Base-by-base conservation (phyloP, 371 early-diverging fungal genomes). In the Apophysomyces sp. region DNA sequence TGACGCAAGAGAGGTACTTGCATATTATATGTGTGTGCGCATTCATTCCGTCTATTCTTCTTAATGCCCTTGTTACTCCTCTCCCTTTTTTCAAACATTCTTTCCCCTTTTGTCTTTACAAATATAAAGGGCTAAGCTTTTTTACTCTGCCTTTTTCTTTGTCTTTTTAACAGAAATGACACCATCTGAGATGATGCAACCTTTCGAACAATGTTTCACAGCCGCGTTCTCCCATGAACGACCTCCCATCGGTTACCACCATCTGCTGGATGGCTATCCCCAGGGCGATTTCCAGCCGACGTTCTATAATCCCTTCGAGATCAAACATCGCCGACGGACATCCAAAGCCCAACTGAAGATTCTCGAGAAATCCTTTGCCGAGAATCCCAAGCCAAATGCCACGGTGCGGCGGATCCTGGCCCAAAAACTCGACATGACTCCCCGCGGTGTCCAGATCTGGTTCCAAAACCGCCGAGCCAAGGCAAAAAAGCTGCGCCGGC, bases 401-500 rank as follows among this genome's bases (percentile, higher is more conserved):
- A 77, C 84, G n/a, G 68, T 87, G 52, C 83, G 96, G 37, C 86
- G 85, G 57, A 68, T 76, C 21, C 84, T 95, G 27, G 88, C 89
- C 4, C 76, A 76, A 34, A 78, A 89, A 62, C 73, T 94, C 13
- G 81, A 81, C 37, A 94, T 94, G 94, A 88, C 91, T 18, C 86
- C 88, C 16, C 84, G 94, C 49, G 83, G 85, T 6, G 90, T 95
- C 12, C 93, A 96, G 70, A 89, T 95, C 51, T 95, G 96, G 96
- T 96, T 96, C 77, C 96, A 96, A 68, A 96, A 96, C 80, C 83
- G 92, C 49, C 82, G 96, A 44, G 93, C 94, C 24, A 94, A 93
- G 73, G 79, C 76, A 41, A 85, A 85, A 67, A 44, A 44, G 21
- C 73, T 64, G 16, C 65, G 59, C 52, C 36, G 65, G 58, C 69